These are phyloP conservation scores for Amaranthus hypochondriacus DNA, from an alignment of 148 eudicot genomes.

Conservation along the genomic window DNA sequence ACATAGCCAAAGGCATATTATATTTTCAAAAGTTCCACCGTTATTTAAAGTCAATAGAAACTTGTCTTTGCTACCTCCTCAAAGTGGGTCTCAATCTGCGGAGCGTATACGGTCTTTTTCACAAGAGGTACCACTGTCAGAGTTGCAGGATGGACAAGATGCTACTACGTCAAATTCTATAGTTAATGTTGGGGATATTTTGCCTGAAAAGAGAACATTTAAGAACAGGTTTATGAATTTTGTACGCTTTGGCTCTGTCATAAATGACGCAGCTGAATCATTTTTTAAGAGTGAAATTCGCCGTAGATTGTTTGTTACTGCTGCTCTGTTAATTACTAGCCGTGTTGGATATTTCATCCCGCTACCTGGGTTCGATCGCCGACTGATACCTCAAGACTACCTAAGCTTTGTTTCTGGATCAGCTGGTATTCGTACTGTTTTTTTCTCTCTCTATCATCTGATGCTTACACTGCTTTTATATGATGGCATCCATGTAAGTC, in stretches of 20 bases:
- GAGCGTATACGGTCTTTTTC: constrained; percentile 36
- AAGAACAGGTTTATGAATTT: constrained; percentile 69
- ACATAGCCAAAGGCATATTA: constrained; percentile 27
- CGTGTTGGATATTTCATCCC: constrained; percentile 95
- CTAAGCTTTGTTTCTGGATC: constrained; percentile 83
- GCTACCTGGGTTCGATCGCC: constrained; percentile 90
- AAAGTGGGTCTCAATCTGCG: constrained; percentile 18
- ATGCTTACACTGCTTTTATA: background rate
- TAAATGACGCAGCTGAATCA: constrained; percentile 75
- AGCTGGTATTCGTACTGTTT: constrained; percentile 46
- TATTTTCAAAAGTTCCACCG: constrained; percentile 25
- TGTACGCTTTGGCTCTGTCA: constrained; percentile 57
- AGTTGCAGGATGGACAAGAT: constrained; percentile 27
- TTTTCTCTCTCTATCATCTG: background rate
- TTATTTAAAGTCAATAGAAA: constrained; percentile 26
- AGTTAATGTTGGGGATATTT: constrained; percentile 17
- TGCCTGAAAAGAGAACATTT: constrained; percentile 36
- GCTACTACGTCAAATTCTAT: constrained; percentile 20
- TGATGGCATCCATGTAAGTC: background rate
- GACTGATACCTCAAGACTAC: constrained; percentile 78
- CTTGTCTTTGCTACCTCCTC: constrained; percentile 19
- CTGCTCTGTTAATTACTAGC: constrained; percentile 60
- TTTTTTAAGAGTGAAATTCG: constrained; percentile 98
- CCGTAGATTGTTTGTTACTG: constrained; percentile 87
- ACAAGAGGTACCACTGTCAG: constrained; percentile 33